Conservation (phyloP, 139 green algal genomes). For the Chlorella sp. region DNA sequence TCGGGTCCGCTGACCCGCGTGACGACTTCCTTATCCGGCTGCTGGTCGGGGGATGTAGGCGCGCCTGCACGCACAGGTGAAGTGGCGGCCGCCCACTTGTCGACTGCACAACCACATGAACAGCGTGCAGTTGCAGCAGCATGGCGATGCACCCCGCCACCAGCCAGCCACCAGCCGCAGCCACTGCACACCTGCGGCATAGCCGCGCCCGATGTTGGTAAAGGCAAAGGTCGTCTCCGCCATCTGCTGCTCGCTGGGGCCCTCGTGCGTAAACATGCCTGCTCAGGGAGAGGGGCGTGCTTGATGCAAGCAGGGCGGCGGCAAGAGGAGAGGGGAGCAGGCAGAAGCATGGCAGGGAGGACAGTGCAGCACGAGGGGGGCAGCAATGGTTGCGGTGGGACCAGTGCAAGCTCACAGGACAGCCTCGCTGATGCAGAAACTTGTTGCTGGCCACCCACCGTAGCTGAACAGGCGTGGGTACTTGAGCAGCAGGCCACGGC, state of each 20-base stretch:
- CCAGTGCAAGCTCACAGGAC: constrained; percentile 1
- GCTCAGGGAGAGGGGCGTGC: too few species aligned
- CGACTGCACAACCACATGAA: too few species aligned
- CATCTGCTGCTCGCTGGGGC: constrained; percentile 67
- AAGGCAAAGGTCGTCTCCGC: constrained; percentile 56
- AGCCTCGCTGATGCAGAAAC: background rate
- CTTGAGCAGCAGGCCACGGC: constrained; percentile 53
- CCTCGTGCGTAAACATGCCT: constrained; percentile 68
- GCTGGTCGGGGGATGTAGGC: background rate
- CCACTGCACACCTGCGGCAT: constrained; percentile 29
- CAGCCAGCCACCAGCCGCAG: too few species aligned
- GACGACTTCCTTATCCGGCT: constrained; percentile 40
- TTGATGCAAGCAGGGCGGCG: too few species aligned
- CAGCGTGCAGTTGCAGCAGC: too few species aligned
- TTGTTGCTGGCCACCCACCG: background rate
- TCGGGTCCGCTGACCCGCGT: constrained; percentile 56
- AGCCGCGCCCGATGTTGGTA: constrained; percentile 55
- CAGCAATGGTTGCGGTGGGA: background rate
- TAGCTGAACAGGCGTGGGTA: constrained; percentile 50
- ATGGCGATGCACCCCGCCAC: too few species aligned
- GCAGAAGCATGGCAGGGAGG: constrained; percentile 8
- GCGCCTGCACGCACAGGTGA: background rate
- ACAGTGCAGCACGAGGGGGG: background rate
- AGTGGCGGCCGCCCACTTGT: too few species aligned
- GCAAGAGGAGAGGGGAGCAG: too few species aligned